These are phyloP conservation scores for Persicaria maculosa DNA, from an alignment of 148 eudicot species.

Conservation along the genomic window DNA sequence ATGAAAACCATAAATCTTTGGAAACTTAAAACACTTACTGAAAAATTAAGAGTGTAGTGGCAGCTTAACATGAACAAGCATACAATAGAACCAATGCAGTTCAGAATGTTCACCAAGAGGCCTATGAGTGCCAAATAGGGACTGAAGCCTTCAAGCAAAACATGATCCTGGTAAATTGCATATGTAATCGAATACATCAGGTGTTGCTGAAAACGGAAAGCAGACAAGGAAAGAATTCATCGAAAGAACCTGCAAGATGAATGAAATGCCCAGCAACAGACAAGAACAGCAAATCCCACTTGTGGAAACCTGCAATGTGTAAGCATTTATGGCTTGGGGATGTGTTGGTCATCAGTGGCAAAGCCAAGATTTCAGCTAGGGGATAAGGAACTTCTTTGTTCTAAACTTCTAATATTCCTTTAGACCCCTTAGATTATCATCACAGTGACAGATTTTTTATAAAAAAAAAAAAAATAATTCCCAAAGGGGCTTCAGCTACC, in stretches of 20 bases:
- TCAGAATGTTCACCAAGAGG: conserved; percentile 24
- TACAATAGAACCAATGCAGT: neutral
- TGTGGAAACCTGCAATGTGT: conserved; percentile 24
- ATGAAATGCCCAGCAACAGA: conserved; percentile 23
- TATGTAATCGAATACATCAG: neutral
- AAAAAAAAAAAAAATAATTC: no score
- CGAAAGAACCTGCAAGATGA: conserved; percentile 21
- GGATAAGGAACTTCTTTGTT: no score
- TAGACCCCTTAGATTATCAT: no score
- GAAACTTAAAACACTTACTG: no score
- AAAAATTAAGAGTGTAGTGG: no score
- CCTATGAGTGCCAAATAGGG: conserved; percentile 28
- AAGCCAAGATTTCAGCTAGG: no score
- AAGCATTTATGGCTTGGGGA: neutral
- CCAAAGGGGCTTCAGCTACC: no score
- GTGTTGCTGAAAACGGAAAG: neutral
- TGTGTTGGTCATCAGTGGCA: neutral
- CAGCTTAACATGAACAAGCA: neutral
- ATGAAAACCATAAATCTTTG: neutral
- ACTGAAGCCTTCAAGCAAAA: conserved; percentile 17
- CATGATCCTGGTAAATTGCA: conserved; percentile 19
- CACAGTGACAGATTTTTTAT: no score
- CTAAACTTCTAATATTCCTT: no score
- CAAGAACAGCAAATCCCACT: conserved; percentile 28
- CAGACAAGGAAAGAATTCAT: neutral